Percentiles rank a stretch among this genome's conserved stretches.
Evolutionary conservation across 352 stramenopile genomes (phyloP).

Genomic region (Globisporangium viniferum): DNA sequence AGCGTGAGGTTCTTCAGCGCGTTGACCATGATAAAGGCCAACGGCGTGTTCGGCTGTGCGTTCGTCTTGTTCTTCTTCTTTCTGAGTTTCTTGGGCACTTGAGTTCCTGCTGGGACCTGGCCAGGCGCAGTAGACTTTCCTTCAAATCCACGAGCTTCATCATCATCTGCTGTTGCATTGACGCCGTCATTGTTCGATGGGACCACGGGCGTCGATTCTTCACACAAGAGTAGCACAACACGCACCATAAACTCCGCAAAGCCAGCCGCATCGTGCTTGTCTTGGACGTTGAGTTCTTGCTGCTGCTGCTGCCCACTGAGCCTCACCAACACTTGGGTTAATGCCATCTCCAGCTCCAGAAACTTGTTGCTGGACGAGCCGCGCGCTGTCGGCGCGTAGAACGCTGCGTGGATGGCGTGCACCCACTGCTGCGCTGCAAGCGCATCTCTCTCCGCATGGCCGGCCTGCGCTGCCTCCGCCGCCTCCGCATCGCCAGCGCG

Average conservation of each 20-base stretch:
- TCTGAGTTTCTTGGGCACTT: constrained; percentile 3
- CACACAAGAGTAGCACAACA: constrained; percentile 37
- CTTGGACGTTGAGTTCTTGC: not conserved
- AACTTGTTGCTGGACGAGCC: constrained; percentile 40
- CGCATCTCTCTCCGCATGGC: not conserved
- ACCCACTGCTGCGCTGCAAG: constrained; percentile 19
- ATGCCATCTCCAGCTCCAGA: constrained; percentile 40
- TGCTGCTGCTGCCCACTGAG: not conserved
- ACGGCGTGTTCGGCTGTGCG: constrained; percentile 42
- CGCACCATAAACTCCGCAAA: constrained; percentile 41
- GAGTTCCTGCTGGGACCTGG: not conserved
- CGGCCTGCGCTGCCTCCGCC: not conserved
- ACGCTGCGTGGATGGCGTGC: constrained; percentile 25
- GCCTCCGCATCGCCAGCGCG: not conserved
- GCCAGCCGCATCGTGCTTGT: not conserved
- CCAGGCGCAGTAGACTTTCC: not conserved
- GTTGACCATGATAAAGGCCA: constrained; percentile 57
- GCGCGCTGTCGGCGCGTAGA: constrained; percentile 24
- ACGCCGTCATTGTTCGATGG: not conserved
- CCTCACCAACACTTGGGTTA: constrained; percentile 27
- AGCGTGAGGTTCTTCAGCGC: constrained; percentile 42
- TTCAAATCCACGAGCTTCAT: not conserved
- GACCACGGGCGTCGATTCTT: constrained; percentile 8
- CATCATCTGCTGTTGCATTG: not conserved
- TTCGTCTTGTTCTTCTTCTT: constrained; percentile 31